These are phyloP conservation scores for Fusarium camptoceras DNA, from an alignment of 2,329 filamentous ascomycete genomes.

Conservation along the genomic window DNA sequence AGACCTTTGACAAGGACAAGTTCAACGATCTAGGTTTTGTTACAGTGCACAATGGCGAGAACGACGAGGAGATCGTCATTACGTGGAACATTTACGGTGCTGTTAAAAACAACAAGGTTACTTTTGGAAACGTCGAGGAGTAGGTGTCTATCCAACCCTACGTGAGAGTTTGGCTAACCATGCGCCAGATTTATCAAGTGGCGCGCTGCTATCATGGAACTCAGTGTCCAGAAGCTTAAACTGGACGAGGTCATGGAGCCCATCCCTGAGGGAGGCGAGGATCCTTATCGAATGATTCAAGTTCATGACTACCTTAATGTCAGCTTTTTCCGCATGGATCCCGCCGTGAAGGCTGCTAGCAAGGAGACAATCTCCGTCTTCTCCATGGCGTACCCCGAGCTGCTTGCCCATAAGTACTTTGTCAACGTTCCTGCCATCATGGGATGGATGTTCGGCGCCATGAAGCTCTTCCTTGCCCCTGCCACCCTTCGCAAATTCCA, in stretches of 20 bases:
- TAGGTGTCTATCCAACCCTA: constrained; percentile 59
- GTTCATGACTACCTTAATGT: constrained; percentile 93
- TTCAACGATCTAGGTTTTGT: constrained; percentile 86
- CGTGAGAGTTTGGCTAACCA: constrained; percentile 20
- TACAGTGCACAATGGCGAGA: constrained; percentile 72
- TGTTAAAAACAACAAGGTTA: constrained; percentile 84
- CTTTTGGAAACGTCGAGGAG: constrained; percentile 86
- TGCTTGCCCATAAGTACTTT: constrained; percentile 89
- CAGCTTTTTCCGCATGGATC: constrained; percentile 85
- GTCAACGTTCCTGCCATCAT: constrained; percentile 93
- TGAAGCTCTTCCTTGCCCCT: constrained; percentile 79
- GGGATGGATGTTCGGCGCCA: constrained; percentile 83
- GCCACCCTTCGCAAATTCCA: constrained; percentile 85
- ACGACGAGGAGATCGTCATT: constrained; percentile 71
- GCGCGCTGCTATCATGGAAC: constrained; percentile 92
- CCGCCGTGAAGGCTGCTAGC: constrained; percentile 79
- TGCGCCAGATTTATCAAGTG: constrained; percentile 81
- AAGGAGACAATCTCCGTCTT: constrained; percentile 86
- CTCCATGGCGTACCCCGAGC: constrained; percentile 86
- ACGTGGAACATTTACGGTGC: constrained; percentile 96
- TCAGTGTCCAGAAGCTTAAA: constrained; percentile 79
- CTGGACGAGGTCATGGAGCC: constrained; percentile 75
- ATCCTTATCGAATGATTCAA: constrained; percentile 91
- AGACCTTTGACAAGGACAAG: constrained; percentile 74
- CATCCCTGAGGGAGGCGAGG: constrained; percentile 78